Evolutionary conservation across 176 grass and related monocot species (phyloP), one percentile per base, ranked within the genome.

Genomic region (Carex scoparia): DNA sequence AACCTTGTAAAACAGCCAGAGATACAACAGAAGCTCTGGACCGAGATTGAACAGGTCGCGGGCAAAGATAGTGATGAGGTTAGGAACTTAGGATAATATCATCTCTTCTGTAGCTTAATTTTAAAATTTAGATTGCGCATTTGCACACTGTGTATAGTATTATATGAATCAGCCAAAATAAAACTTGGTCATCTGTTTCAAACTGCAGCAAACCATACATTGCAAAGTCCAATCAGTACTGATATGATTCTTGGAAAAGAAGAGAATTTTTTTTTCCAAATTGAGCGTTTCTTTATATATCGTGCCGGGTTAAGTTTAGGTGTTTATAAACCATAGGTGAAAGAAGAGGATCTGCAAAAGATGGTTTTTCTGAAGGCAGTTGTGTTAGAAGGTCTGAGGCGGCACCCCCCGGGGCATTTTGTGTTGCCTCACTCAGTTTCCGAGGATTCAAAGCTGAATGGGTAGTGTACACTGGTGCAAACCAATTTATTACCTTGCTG

Each of bases 381-480:
- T 33, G 81, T 88, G 14, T 32, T 88, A 75, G 86, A 88, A 84
- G 82, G 61, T 46, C 83, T 89, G 65, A 66, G 87, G 54, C 83
- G 75, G 51, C 87, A 89, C 66, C 82, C 87, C 28, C 87, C 87
- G 5, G 83, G 40, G 16, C 87, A 81, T 69, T 80, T 85, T 1
- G 48, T 89, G 65, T 70, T 85, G 87, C 87, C 82, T 65, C 83
- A 85, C 65, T 42, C 82, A 19, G 82, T 85, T 78, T 69, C 61
- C 0, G 64, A 79, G 18, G 87, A 85, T 14, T 46, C 9, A n/a
- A 64, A 69, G 33, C 38, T 89, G n/a, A 62, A 73, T 1, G 87
- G 83, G 80, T 83, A 83, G 10, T 46, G 7, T 37, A 46, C 19
- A 35, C 69, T 72, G 3, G 18, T 2, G 19, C n/a, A 33, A 81